Percentiles rank a stretch among this genome's conserved stretches.
These are phyloP conservation scores for Diaporthe destruens DNA, from an alignment of 2,329 filamentous ascomycete genomes.

Conservation along the genomic window DNA sequence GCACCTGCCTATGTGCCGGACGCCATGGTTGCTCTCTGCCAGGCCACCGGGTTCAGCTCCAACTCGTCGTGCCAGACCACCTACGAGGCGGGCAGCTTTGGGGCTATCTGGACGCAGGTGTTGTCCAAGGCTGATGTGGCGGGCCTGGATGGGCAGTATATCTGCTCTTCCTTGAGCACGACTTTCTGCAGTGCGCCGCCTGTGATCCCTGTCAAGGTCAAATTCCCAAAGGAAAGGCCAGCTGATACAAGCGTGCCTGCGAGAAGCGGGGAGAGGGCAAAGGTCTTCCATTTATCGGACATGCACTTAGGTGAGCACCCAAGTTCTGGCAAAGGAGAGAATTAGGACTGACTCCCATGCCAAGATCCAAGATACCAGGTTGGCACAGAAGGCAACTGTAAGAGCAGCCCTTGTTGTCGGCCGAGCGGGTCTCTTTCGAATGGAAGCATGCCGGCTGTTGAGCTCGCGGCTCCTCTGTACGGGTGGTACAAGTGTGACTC, in stretches of 20 bases:
- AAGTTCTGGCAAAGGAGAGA: neutral
- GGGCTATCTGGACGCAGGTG: constrained; percentile 69
- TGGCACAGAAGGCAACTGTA: constrained; percentile 66
- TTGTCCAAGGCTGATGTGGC: constrained; percentile 64
- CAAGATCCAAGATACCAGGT: constrained; percentile 64
- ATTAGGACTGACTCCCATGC: neutral
- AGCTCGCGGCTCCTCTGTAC: constrained; percentile 64
- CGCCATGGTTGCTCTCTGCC: constrained; percentile 64
- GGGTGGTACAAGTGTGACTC: constrained; percentile 69
- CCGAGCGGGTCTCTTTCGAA: constrained; percentile 53
- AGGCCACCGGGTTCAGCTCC: constrained; percentile 59
- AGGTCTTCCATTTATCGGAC: constrained; percentile 68
- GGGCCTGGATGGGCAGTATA: constrained; percentile 68
- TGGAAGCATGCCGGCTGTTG: constrained; percentile 53
- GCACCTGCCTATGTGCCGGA: constrained; percentile 62
- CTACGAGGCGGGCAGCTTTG: constrained; percentile 62
- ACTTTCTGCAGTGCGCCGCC: constrained; percentile 61
- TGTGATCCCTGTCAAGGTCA: constrained; percentile 58
- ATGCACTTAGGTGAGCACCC: constrained; percentile 58
- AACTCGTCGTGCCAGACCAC: constrained; percentile 61
- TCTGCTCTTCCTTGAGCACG: constrained; percentile 64
- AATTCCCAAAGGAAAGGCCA: constrained; percentile 69
- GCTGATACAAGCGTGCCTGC: constrained; percentile 56
- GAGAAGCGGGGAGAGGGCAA: constrained; percentile 65
- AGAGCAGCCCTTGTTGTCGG: constrained; percentile 64